Evolutionary conservation across 345 rosid species (phyloP).

Genomic region (Citrus sp.): DNA sequence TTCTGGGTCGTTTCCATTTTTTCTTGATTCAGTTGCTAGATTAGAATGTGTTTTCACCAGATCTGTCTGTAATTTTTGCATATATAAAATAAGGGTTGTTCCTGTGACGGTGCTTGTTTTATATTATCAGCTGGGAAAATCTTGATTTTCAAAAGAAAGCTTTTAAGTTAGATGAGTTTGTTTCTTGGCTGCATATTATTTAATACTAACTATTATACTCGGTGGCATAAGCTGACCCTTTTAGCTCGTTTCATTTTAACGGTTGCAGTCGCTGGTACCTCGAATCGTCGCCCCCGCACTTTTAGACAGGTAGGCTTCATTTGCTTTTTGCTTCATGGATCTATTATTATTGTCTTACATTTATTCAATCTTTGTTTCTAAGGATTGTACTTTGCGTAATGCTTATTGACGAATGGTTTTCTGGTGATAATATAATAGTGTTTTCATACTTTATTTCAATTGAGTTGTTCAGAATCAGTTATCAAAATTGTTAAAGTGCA

Average conservation of each 20-base stretch:
- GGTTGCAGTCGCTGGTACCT: constrained; percentile 82
- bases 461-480: neutral
- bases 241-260: neutral
- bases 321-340: neutral
- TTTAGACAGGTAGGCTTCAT: constrained; percentile 57
- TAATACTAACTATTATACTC: neutral
- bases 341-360: neutral
- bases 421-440: neutral
- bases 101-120: neutral
- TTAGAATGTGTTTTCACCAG: neutral
- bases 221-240: neutral
- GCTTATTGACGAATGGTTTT: neutral
- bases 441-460: neutral
- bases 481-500: neutral
- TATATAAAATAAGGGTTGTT: too few species aligned
- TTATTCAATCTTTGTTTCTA: neutral
- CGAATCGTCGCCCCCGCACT: constrained; percentile 81
- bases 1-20: neutral
- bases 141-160: neutral
- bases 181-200: neutral
- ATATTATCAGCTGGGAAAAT: neutral
- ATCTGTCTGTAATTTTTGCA: neutral
- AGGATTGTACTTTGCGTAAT: neutral
- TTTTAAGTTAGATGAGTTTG: neutral
- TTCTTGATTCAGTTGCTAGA: neutral